phyloP scores from a whole-genome alignment of 2,329 filamentous ascomycete species.

The Aspergillus eucalypticola region DNA sequence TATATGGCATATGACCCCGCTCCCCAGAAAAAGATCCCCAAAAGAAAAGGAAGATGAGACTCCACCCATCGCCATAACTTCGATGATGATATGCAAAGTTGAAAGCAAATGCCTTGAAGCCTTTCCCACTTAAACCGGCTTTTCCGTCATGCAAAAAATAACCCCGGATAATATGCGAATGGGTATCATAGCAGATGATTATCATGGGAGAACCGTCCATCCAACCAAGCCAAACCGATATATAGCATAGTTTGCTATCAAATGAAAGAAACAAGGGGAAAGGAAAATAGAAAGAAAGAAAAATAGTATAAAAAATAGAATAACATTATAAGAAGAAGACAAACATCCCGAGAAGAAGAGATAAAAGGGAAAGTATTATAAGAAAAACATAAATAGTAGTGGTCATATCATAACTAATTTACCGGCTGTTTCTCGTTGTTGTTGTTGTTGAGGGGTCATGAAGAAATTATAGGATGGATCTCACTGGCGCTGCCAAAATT shows the following conservation, averaged over 20 bases:
- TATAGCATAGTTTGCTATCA: not conserved
- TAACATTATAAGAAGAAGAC: not conserved
- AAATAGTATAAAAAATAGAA: not conserved
- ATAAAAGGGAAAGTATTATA: not conserved
- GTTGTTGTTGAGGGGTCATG: not conserved
- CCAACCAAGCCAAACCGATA: not conserved
- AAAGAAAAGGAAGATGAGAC: not conserved
- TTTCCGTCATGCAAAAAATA: not conserved
- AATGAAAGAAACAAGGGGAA: not conserved
- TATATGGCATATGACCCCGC: too few species aligned
- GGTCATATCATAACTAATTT: not conserved
- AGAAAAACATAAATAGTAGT: constrained; percentile 1
- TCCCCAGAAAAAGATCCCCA: too few species aligned
- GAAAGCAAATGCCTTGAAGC: not conserved
- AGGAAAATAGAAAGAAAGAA: not conserved
- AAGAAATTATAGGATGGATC: too few species aligned
- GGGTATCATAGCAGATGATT: not conserved
- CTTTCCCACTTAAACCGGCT: not conserved
- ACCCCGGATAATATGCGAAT: constrained; percentile 2
- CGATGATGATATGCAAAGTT: not conserved
- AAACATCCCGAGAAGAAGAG: not conserved
- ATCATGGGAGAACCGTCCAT: not conserved
- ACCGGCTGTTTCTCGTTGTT: not conserved
- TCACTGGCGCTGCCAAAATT: constrained; percentile 44
- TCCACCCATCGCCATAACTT: not conserved